Percentiles rank a stretch among this genome's conserved stretches.
These are phyloP conservation scores for Umbelopsis isabellina DNA, from an alignment of 192 early-diverging fungal species.

Conservation along the genomic window DNA sequence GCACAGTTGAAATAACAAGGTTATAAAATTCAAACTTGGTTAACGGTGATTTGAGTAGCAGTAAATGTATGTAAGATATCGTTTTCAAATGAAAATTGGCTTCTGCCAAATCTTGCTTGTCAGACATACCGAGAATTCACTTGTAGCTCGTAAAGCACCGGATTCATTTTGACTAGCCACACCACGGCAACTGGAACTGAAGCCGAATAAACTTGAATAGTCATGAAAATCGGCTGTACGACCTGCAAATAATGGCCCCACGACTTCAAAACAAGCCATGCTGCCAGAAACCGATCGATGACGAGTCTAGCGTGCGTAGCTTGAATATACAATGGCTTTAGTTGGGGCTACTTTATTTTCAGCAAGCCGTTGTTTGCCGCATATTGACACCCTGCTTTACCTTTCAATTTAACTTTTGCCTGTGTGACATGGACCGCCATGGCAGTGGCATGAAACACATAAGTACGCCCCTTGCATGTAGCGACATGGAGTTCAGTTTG, in stretches of 20 bases:
- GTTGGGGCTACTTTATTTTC: slow-evolving; percentile 23
- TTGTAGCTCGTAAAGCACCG: slow-evolving; percentile 66
- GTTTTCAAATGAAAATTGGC: slow-evolving; percentile 44
- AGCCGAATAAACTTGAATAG: slow-evolving; percentile 60
- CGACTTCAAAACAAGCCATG: slow-evolving; percentile 42
- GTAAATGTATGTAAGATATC: too few species aligned
- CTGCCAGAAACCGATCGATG: slow-evolving; percentile 39
- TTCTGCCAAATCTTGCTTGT: slow-evolving; percentile 54
- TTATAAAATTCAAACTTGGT: too few species aligned
- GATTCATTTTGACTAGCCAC: slow-evolving; percentile 72
- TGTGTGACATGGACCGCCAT: too few species aligned
- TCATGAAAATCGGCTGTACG: slow-evolving; percentile 52
- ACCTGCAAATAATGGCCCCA: slow-evolving; percentile 57
- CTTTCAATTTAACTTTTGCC: too few species aligned
- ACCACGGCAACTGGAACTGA: slow-evolving; percentile 72
- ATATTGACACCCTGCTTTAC: too few species aligned
- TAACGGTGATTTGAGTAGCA: too few species aligned
- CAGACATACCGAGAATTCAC: slow-evolving; percentile 44
- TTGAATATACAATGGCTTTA: slow-evolving; percentile 21
- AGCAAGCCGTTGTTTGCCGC: too few species aligned
- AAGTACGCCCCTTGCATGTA: too few species aligned
- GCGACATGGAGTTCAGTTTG: too few species aligned
- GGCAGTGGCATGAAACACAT: too few species aligned
- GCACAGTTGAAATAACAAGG: not conserved
- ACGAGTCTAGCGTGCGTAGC: slow-evolving; percentile 17